Percentiles rank a stretch among this genome's conserved stretches.
Conservation (phyloP, 257 asterid genomes). For the Penstemon davidsonii region DNA sequence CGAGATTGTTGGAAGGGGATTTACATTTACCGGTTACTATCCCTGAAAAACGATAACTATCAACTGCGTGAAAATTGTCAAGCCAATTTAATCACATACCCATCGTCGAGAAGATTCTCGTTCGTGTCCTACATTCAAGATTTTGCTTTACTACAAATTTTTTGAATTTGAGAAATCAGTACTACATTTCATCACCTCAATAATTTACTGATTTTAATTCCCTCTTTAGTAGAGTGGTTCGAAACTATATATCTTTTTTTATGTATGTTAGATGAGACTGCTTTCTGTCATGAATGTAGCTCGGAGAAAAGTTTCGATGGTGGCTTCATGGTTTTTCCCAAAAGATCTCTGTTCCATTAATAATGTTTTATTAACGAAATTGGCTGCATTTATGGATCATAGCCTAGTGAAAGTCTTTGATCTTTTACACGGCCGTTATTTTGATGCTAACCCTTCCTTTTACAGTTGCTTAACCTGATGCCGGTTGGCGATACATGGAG, state of each 20-base stretch:
- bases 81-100: slow-evolving; percentile 26
- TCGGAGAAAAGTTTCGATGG: too few species aligned
- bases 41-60: slow-evolving; percentile 43
- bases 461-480: too few species aligned
- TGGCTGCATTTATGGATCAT: too few species aligned
- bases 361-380: too few species aligned
- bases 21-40: slow-evolving; percentile 86
- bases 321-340: too few species aligned
- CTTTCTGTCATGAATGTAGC: too few species aligned
- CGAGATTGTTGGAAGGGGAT: slow-evolving; percentile 92
- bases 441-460: too few species aligned
- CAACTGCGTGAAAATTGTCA: slow-evolving; percentile 25
- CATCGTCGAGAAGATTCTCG: slow-evolving; percentile 29
- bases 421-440: too few species aligned
- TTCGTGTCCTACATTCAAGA: slow-evolving; percentile 27
- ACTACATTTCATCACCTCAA: slow-evolving; percentile 35
- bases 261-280: neutral
- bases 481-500: too few species aligned
- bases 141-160: slow-evolving; percentile 45
- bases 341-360: too few species aligned
- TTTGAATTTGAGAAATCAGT: slow-evolving; percentile 46
- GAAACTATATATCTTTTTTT: neutral
- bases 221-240: neutral
- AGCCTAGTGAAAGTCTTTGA: too few species aligned
- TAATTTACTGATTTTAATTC: slow-evolving; percentile 29